Percentiles rank a stretch among this genome's conserved stretches.
These are phyloP conservation scores for Keithomyces neogunnii DNA, from an alignment of 2,329 filamentous ascomycete genomes.

Conservation along the genomic window DNA sequence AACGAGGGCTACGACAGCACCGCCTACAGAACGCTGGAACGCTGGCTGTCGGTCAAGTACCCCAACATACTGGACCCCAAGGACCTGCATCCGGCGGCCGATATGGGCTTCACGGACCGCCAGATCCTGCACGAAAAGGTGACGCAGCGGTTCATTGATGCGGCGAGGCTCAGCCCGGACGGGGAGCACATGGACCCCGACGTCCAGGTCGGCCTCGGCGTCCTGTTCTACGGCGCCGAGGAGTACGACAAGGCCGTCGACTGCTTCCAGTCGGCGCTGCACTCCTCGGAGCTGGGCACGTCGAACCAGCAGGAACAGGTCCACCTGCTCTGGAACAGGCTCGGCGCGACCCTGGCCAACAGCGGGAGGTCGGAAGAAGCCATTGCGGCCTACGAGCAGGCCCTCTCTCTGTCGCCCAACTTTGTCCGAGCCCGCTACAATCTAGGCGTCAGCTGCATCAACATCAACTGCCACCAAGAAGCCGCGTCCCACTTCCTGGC, in stretches of 20 bases:
- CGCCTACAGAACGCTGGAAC: constrained; percentile 90
- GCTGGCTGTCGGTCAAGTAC: constrained; percentile 95
- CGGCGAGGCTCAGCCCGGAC: constrained; percentile 82
- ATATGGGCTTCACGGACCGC: constrained; percentile 90
- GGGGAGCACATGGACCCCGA: constrained; percentile 97
- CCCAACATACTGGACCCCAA: constrained; percentile 68
- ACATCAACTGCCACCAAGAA: constrained; percentile 90
- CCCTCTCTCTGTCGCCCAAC: constrained; percentile 82
- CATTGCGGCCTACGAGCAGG: constrained; percentile 92
- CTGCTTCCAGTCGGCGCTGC: constrained; percentile 89
- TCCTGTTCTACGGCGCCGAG: constrained; percentile 95
- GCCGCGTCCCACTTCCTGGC: constrained; percentile 88
- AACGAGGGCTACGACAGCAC: constrained; percentile 98
- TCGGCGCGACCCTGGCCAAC: constrained; percentile 93
- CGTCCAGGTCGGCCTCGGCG: constrained; percentile 92
- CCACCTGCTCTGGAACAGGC: constrained; percentile 93
- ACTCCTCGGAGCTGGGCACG: constrained; percentile 72
- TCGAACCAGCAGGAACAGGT: constrained; percentile 80
- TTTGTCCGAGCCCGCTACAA: constrained; percentile 97
- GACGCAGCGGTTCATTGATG: constrained; percentile 82
- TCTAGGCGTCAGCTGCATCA: constrained; percentile 91
- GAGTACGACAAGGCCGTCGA: constrained; percentile 98
- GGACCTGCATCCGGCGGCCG: constrained; percentile 64
- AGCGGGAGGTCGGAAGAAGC: constrained; percentile 89
- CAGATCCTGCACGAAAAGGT: constrained; percentile 84